Percentiles rank a stretch among this genome's conserved stretches.
phyloP scores from a whole-genome alignment of 345 rosid species.

The Theobroma cacao region DNA sequence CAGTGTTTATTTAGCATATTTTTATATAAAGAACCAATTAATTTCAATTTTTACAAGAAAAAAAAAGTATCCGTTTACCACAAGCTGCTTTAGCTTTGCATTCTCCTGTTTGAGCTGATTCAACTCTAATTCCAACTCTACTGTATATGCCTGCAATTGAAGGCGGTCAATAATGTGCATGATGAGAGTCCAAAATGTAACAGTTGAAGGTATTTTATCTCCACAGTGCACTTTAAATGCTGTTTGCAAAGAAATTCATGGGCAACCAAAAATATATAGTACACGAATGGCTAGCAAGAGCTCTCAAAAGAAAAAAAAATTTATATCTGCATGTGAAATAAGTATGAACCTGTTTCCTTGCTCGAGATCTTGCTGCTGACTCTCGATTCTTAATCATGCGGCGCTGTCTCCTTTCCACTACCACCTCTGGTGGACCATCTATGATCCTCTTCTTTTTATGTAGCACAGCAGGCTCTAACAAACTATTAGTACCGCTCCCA shows the following conservation, averaged over 20 bases:
- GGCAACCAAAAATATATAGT: background rate
- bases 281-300: background rate
- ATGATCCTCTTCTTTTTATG: constrained; percentile 48
- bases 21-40: background rate
- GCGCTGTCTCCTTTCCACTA: constrained; percentile 76
- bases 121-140: constrained; percentile 80
- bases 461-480: constrained; percentile 30
- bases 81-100: constrained; percentile 48
- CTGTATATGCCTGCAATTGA: constrained; percentile 70
- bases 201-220: background rate
- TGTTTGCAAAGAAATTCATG: background rate
- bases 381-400: constrained; percentile 94
- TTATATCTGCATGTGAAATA: background rate
- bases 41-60: background rate
- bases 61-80: constrained; percentile 49
- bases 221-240: background rate
- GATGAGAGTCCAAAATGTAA: background rate
- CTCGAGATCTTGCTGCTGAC: constrained; percentile 93
- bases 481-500: constrained; percentile 27
- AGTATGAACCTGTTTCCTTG: constrained; percentile 71
- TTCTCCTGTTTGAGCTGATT: constrained; percentile 82
- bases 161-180: background rate
- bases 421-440: constrained; percentile 71
- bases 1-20: background rate
- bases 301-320: background rate